Evolutionary conservation across 257 asterid genomes (phyloP), one percentile per base, ranked within the genome.

Genomic region (Coffea eugenioides): DNA sequence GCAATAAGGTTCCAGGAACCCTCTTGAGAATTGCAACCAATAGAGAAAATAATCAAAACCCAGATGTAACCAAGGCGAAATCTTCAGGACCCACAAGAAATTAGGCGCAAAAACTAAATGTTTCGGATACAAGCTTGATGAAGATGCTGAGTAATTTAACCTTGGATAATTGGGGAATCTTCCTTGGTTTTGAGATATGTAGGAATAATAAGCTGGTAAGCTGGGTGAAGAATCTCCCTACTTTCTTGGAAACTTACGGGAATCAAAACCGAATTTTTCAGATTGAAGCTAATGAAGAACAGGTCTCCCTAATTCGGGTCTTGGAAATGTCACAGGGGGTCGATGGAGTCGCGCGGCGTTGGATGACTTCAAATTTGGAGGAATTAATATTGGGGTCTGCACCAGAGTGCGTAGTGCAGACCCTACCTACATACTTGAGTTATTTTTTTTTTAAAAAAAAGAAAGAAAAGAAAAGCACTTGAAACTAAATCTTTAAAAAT

Each of bases 171-270:
- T 27, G 20, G 56, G 39, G 61, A 20, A 27, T n/a, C 8, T 52
- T 51, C 13, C 69, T 13, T 39, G 43, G 43, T 36, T 77, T 25
- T 14, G 15, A 67, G 21, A 51, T 25, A 77, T 1, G 48, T n/a
- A 34, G 57, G 54, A 67, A 31, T 45, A 49, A 39, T 45, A 49
- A 39, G 48, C 21, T 69, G 65, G 75, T 52, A 52, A 61, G n/a
- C 46, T 72, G 10, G 59, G 31, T 36, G 56, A 3, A 21, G 79
- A 76, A 70, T 71, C 61, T 49, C 43, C 81, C 78, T 5, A 41
- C 31, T 51, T 64, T 62, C 79, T 27, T 39, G 75, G 78, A 82
- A 77, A 39, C 39, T 72, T 48, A 59, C 25, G 3, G 69, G 73
- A 80, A 67, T 61, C 52, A 52, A 67, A 49, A 16, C 49, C 18